Percentiles rank a stretch among this genome's conserved stretches.
These are phyloP conservation scores for Seiridium unicorne DNA, from an alignment of 2,329 filamentous ascomycete genomes.

Conservation along the genomic window DNA sequence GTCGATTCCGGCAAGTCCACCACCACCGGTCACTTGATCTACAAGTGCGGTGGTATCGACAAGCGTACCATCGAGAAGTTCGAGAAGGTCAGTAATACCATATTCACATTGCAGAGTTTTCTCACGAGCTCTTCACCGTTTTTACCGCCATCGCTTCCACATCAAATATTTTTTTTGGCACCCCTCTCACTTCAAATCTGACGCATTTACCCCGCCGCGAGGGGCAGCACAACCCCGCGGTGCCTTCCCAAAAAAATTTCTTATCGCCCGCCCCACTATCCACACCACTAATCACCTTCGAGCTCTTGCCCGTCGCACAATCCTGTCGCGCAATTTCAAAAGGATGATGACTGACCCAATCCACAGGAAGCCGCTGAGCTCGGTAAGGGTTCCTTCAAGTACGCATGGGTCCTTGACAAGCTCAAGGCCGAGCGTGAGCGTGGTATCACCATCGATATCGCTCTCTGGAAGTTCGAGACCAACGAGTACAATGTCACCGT, in stretches of 20 bases:
- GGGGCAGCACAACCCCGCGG: constrained; percentile 10
- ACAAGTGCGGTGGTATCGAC: constrained; percentile 99
- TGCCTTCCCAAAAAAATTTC: neutral
- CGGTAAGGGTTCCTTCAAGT: constrained; percentile 99
- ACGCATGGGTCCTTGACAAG: constrained; percentile 99
- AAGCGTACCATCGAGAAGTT: constrained; percentile 99
- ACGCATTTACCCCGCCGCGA: constrained; percentile 21
- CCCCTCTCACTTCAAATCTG: constrained; percentile 11
- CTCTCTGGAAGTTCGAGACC: constrained; percentile 99
- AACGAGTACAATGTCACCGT: constrained; percentile 97
- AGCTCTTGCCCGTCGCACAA: neutral
- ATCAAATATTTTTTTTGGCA: constrained; percentile 19
- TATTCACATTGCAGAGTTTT: neutral
- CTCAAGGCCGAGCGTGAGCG: constrained; percentile 99
- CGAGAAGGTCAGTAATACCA: constrained; percentile 80
- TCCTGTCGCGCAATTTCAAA: neutral
- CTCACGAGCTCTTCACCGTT: constrained; percentile 8
- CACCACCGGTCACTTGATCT: constrained; percentile 91
- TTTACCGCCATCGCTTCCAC: constrained; percentile 18
- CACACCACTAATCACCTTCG: neutral
- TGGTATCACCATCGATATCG: constrained; percentile 99
- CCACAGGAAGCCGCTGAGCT: constrained; percentile 93
- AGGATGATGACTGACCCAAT: constrained; percentile 18
- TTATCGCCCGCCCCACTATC: neutral
- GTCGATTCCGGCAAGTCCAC: constrained; percentile 96